Evolutionary conservation across 2,329 filamentous ascomycete genomes (phyloP).

Genomic region (Parastagonospora avenae): DNA sequence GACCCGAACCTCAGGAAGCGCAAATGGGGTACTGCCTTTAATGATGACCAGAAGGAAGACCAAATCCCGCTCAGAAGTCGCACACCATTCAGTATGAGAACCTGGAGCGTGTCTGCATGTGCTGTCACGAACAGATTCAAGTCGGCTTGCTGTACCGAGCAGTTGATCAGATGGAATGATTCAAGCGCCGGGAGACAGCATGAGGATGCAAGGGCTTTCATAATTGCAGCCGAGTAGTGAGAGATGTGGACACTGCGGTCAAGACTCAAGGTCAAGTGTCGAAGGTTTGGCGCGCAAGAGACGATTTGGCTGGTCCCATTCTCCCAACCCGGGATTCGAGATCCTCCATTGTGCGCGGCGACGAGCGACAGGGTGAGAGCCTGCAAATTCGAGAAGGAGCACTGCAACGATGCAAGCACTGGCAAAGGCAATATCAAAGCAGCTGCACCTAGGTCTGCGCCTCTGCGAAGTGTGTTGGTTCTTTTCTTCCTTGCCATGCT

Average conservation of each 20-base stretch:
- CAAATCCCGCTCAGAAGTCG: slow-evolving; percentile 21
- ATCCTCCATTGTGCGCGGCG: slow-evolving; percentile 10
- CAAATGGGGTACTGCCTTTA: slow-evolving; percentile 9
- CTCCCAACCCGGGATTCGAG: slow-evolving; percentile 27
- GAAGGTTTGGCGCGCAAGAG: slow-evolving; percentile 17
- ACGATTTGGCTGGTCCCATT: slow-evolving; percentile 27
- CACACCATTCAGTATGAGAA: slow-evolving; percentile 15
- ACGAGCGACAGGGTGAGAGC: slow-evolving; percentile 26
- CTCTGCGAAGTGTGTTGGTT: slow-evolving; percentile 10
- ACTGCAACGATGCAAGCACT: slow-evolving; percentile 13
- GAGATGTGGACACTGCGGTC: slow-evolving; percentile 15
- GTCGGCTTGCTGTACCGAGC: slow-evolving; percentile 18
- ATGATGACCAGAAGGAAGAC: slow-evolving; percentile 11
- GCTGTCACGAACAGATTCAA: slow-evolving; percentile 16
- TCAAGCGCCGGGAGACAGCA: slow-evolving; percentile 15
- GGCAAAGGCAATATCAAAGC: slow-evolving; percentile 17
- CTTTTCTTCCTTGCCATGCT: slow-evolving; percentile 21
- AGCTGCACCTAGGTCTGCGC: slow-evolving; percentile 17
- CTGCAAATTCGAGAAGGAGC: slow-evolving; percentile 18
- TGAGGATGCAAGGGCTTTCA: slow-evolving; percentile 19
- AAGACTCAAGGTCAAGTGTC: slow-evolving; percentile 26
- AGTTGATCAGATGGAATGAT: slow-evolving; percentile 21
- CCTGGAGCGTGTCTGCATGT: slow-evolving; percentile 18
- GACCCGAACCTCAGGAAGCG: slow-evolving; percentile 9
- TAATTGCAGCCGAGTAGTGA: slow-evolving; percentile 18